These are phyloP conservation scores for Solanum megistacrolobum DNA, from an alignment of 257 asterid genomes.

Conservation along the genomic window DNA sequence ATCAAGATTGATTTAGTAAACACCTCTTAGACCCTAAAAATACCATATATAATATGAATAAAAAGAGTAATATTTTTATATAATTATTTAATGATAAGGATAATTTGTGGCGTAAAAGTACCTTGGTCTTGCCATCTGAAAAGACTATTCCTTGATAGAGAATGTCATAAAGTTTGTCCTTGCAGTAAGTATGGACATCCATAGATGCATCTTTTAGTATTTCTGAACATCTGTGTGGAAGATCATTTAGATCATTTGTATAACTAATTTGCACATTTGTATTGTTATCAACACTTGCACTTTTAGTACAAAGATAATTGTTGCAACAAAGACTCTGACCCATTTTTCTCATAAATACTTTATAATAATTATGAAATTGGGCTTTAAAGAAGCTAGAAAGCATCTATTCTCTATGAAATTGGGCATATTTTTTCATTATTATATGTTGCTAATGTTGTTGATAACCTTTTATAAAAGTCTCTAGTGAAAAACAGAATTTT, in stretches of 20 bases:
- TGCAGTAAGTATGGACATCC: neutral
- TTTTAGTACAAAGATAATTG: neutral
- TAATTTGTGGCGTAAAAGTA: neutral
- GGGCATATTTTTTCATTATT: neutral
- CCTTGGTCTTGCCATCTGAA: neutral
- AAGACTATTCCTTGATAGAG: neutral
- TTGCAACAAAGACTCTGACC: neutral
- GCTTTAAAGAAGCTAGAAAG: neutral
- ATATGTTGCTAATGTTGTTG: neutral
- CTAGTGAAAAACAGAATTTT: neutral
- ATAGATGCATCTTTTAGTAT: neutral
- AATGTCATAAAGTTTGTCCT: neutral
- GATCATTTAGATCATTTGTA: neutral
- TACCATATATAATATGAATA: neutral
- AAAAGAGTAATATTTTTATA: too few species aligned
- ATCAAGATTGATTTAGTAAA: neutral
- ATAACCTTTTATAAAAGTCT: neutral
- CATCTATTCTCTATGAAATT: neutral
- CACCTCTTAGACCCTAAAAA: neutral
- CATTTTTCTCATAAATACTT: neutral
- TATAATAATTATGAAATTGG: neutral
- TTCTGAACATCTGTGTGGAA: neutral
- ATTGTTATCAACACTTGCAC: neutral
- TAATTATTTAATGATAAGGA: neutral
- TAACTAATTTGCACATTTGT: neutral